Evolutionary conservation across 2,329 filamentous ascomycete genomes (phyloP).

Genomic region (Verticillium isaacii): DNA sequence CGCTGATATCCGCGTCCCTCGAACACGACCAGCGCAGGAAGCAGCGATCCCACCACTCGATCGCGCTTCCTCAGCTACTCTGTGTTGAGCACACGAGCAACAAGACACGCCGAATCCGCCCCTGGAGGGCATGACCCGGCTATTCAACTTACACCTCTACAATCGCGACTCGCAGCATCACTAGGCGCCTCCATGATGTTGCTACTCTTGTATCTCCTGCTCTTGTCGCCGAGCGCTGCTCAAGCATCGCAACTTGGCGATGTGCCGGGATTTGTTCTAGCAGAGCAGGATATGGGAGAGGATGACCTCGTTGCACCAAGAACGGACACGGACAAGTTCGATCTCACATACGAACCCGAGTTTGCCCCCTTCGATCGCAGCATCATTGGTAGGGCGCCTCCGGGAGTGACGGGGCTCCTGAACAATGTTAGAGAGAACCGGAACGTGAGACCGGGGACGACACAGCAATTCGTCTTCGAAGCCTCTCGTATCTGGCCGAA

Average conservation of each 20-base stretch:
- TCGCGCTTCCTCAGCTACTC: neutral
- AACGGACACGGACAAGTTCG: slow-evolving; percentile 12
- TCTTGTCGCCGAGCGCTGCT: slow-evolving; percentile 54
- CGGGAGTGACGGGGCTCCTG: slow-evolving; percentile 40
- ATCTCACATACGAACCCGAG: slow-evolving; percentile 50
- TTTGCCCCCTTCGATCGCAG: slow-evolving; percentile 58
- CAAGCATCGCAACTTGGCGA: slow-evolving; percentile 22
- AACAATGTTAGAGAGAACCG: slow-evolving; percentile 61
- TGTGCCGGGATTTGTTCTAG: neutral
- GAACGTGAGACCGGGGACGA: slow-evolving; percentile 59
- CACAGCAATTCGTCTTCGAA: slow-evolving; percentile 60
- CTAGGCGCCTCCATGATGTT: slow-evolving; percentile 56
- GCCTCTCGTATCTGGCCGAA: slow-evolving; percentile 46
- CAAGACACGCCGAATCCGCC: slow-evolving; percentile 15
- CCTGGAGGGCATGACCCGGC: slow-evolving; percentile 36
- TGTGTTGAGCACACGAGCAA: neutral
- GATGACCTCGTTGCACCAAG: slow-evolving; percentile 10
- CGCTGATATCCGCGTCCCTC: neutral
- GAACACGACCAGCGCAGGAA: neutral
- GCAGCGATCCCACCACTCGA: neutral
- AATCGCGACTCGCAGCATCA: slow-evolving; percentile 68
- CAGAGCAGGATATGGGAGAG: slow-evolving; percentile 14
- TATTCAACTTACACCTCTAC: slow-evolving; percentile 63
- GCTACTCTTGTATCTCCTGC: slow-evolving; percentile 28
- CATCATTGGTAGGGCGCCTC: slow-evolving; percentile 57